Percentiles rank a stretch among this genome's conserved stretches.
These are phyloP conservation scores for Suillus occidentalis DNA, from an alignment of 768 basidiomycete genomes.

Conservation along the genomic window DNA sequence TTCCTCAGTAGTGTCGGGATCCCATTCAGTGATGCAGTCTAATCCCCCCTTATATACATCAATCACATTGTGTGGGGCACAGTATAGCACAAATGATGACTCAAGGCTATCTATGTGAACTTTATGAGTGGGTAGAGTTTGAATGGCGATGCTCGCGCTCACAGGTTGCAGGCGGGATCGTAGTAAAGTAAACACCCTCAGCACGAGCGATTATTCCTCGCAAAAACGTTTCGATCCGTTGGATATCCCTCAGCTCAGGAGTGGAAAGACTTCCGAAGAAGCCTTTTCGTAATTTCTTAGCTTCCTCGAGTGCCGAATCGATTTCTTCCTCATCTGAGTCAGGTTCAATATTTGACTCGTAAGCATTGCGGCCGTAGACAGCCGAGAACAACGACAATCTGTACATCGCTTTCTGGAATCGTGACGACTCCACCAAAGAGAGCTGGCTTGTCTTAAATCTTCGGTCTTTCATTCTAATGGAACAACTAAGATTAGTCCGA, in stretches of 20 bases:
- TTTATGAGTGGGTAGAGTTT: neutral
- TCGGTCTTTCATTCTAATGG: constrained; percentile 38
- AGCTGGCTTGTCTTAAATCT: constrained; percentile 31
- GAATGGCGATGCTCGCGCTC: neutral
- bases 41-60: neutral
- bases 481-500: neutral
- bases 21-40: neutral
- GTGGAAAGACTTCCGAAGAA: constrained; percentile 14
- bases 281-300: constrained; percentile 10
- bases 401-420: constrained; percentile 32
- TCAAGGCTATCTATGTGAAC: neutral
- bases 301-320: constrained; percentile 6
- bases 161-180: neutral
- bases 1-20: neutral
- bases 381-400: constrained; percentile 26
- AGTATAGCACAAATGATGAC: neutral
- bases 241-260: constrained; percentile 21
- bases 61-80: neutral
- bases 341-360: constrained; percentile 6
- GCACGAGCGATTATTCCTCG: constrained; percentile 11
- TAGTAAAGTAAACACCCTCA: neutral
- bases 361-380: constrained; percentile 7
- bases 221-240: constrained; percentile 21
- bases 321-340: constrained; percentile 7
- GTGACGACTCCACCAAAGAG: constrained; percentile 30